A percentile compares a stretch with the other conserved stretches of the same genome.
These are phyloP conservation scores for Collybiopsis confluens DNA, from an alignment of 768 basidiomycete genomes.

Conservation along the genomic window DNA sequence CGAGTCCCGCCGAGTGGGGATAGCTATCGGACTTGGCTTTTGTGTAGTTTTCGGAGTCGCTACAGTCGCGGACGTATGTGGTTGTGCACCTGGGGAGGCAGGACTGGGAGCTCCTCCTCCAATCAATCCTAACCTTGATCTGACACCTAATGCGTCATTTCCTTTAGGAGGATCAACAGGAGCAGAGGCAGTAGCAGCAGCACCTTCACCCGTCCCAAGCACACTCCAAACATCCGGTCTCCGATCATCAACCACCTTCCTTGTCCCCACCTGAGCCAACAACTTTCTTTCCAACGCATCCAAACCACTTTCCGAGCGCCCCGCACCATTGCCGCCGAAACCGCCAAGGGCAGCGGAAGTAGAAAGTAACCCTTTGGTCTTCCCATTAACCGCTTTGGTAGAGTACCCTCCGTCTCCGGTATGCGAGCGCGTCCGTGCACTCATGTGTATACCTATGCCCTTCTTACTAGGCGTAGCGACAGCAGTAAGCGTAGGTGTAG, in stretches of 20 bases:
- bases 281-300: conserved; percentile 71
- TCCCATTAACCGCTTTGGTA: conserved; percentile 15
- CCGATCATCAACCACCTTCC: conserved; percentile 33
- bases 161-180: background rate
- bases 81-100: too few species aligned
- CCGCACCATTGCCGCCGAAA: background rate
- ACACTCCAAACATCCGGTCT: conserved; percentile 30
- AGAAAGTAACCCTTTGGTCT: conserved; percentile 6
- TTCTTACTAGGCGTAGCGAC: conserved; percentile 29
- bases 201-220: conserved; percentile 11
- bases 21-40: conserved; percentile 27
- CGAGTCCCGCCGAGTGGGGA: conserved; percentile 20
- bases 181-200: background rate
- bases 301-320: conserved; percentile 47
- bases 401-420: conserved; percentile 14
- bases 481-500: conserved; percentile 51
- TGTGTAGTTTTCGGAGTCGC: background rate
- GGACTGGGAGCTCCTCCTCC: too few species aligned
- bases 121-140: too few species aligned
- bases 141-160: too few species aligned
- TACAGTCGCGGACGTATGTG: too few species aligned
- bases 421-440: too few species aligned
- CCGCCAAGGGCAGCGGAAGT: background rate
- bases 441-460: too few species aligned
- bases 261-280: conserved; percentile 70